Evolutionary conservation across 768 basidiomycete species (phyloP), one percentile per base, ranked within the genome.

Genomic region (Boletus rubescentipes): DNA sequence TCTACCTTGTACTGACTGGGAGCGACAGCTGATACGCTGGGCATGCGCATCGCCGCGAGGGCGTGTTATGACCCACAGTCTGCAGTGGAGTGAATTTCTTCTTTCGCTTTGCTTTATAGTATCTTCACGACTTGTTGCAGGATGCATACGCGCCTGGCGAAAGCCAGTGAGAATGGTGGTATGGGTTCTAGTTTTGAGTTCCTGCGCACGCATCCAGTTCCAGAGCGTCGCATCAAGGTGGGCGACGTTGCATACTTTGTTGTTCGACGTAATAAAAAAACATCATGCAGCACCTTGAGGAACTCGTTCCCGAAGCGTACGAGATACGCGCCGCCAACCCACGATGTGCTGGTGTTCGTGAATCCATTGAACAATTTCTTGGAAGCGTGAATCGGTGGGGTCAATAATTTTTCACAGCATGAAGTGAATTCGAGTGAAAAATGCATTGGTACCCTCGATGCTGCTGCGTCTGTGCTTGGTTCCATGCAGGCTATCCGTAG

Each of bases 1-100:
- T 35, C 34, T 16, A 12, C 31, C 12, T 20, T 20, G n/a, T 43
- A n/a, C 56, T 65, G 7, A 54, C 18, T 23, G 11, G 35, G 31
- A 15, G 15, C 43, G 32, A 15, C 58, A 92, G 95, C 95, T 35
- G 95, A 98, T 66, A 78, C 82, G 29, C 87, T 98, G 46, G 95
- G 96, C 9, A 69, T 98, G 42, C 78, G 79, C 7, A 76, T 98
- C 26, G 87, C 88, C 74, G 79, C 91, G 46, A 80, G 78, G 60
- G 95, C 93, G 0, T 98, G 95, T 71, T 98, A 84, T 67, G 81
- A 98, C 64, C 94, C 95, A 0, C 73, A 69, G 16, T 89, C 86
- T 20, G 81, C 91, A 4, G 83, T 89, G 12, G 77, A 79, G 92
- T 93, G 62, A 61, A 26, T 51, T 47, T 39, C 15, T 23, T 36